Percentiles rank a stretch among this genome's conserved stretches.
phyloP scores from a whole-genome alignment of 768 basidiomycete genomes.

The Boletus rubropictus region DNA sequence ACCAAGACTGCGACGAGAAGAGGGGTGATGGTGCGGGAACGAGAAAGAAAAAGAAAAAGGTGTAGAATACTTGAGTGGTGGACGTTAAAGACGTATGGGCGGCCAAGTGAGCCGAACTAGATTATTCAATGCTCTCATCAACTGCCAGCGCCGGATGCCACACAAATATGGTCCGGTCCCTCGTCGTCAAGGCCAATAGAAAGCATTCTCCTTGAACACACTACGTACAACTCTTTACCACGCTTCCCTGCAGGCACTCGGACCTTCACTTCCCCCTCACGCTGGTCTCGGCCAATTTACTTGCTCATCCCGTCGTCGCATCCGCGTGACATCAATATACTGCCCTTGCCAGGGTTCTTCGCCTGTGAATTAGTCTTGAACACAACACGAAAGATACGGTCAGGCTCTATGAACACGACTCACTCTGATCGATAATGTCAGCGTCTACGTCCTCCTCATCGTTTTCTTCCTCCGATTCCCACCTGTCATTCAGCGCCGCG shows the following conservation, averaged over 20 bases:
- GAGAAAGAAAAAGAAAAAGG: not conserved
- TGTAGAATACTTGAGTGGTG: slow-evolving; percentile 4
- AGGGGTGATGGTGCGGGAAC: slow-evolving; percentile 8
- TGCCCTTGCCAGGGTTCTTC: slow-evolving; percentile 68
- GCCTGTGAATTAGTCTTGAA: slow-evolving; percentile 36
- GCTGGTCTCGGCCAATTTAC: slow-evolving; percentile 72
- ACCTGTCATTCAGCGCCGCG: slow-evolving; percentile 50
- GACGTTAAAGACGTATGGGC: slow-evolving; percentile 12
- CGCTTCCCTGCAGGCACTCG: not conserved
- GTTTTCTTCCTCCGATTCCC: slow-evolving; percentile 55
- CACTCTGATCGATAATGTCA: slow-evolving; percentile 69
- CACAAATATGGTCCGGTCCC: not conserved
- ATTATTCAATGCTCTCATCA: slow-evolving; percentile 9
- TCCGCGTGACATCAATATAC: slow-evolving; percentile 68
- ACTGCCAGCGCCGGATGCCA: slow-evolving; percentile 3
- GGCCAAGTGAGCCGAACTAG: slow-evolving; percentile 16
- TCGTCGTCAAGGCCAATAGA: slow-evolving; percentile 15
- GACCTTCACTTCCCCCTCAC: slow-evolving; percentile 25
- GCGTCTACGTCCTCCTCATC: slow-evolving; percentile 46
- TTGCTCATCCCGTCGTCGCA: slow-evolving; percentile 48
- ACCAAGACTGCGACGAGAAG: not conserved
- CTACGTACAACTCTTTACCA: slow-evolving; percentile 2
- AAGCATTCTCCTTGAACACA: slow-evolving; percentile 5
- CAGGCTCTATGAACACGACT: slow-evolving; percentile 24
- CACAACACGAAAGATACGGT: not conserved